A percentile compares a stretch with the other conserved stretches of the same genome.
These are phyloP conservation scores for Thielaviopsis populi DNA, from an alignment of 2,329 filamentous ascomycete species.

Conservation along the genomic window DNA sequence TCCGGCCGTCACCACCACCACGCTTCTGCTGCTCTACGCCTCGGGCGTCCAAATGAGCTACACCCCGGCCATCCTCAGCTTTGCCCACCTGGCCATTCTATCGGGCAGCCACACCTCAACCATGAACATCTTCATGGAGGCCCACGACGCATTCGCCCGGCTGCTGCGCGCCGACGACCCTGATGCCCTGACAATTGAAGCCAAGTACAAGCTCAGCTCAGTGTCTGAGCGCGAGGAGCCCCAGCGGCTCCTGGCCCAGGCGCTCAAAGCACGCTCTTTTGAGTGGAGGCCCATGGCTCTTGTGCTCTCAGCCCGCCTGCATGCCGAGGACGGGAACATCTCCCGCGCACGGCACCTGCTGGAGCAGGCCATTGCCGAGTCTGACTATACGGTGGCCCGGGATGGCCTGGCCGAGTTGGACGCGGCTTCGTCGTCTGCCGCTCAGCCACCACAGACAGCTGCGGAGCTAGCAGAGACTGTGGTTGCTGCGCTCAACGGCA, in stretches of 20 bases:
- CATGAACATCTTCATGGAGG: constrained; percentile 6
- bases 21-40: constrained; percentile 23
- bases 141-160: not conserved
- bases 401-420: not conserved
- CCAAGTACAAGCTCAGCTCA: constrained; percentile 6
- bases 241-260: constrained; percentile 11
- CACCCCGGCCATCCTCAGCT: constrained; percentile 3
- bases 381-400: constrained; percentile 2
- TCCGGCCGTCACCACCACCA: constrained; percentile 18
- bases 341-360: not conserved
- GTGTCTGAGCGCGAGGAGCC: not conserved
- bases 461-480: not conserved
- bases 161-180: constrained; percentile 21
- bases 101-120: constrained; percentile 22
- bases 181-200: constrained; percentile 26
- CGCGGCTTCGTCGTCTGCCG: not conserved
- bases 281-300: constrained; percentile 16
- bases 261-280: constrained; percentile 10
- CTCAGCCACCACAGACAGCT: no score
- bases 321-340: not conserved
- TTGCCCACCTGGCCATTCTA: constrained; percentile 16
- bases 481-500: not conserved
- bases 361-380: not conserved
- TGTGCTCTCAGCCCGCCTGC: not conserved
- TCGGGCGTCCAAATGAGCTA: constrained; percentile 21